These are phyloP conservation scores for Geotrichum phurueaensis DNA, from an alignment of 1,139 yeast genomes.

Conservation along the genomic window DNA sequence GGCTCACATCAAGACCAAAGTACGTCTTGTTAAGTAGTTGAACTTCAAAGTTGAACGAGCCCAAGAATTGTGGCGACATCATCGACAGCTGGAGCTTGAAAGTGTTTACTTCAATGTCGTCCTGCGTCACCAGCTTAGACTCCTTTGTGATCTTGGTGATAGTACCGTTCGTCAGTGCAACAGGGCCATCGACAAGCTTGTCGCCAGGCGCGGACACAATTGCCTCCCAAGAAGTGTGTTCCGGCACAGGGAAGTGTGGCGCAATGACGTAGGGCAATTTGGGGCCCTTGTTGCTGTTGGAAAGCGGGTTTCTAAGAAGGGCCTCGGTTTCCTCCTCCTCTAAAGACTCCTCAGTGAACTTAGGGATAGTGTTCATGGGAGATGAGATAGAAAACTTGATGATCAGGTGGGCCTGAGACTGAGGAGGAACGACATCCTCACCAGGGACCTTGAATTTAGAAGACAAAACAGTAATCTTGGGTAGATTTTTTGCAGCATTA, in stretches of 20 bases:
- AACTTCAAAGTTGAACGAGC: conserved; percentile 51
- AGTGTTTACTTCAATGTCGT: conserved; percentile 51
- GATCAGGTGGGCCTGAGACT: conserved; percentile 66
- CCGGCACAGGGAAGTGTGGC: conserved; percentile 64
- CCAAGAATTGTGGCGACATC: conserved; percentile 66
- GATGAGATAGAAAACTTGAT: conserved; percentile 73
- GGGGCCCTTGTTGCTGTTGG: conserved; percentile 61
- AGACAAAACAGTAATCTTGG: conserved; percentile 60
- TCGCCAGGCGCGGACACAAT: conserved; percentile 66
- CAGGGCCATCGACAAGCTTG: conserved; percentile 67
- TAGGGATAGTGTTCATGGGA: conserved; percentile 35
- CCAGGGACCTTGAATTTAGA: conserved; percentile 87
- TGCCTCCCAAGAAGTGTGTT: conserved; percentile 54
- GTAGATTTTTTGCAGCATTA: conserved; percentile 59
- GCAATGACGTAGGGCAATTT: conserved; percentile 56
- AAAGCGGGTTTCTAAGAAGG: conserved; percentile 64
- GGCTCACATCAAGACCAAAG: conserved; percentile 38
- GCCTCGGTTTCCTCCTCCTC: conserved; percentile 52
- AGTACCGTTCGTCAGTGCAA: conserved; percentile 48
- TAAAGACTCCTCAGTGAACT: conserved; percentile 39
- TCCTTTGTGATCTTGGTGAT: conserved; percentile 40
- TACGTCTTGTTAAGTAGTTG: conserved; percentile 34
- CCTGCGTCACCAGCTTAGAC: conserved; percentile 27
- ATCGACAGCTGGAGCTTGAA: conserved; percentile 65
- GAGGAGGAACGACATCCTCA: conserved; percentile 69